Base-by-base conservation (phyloP, 2,329 filamentous ascomycete genomes). In the Bipolaris sorokiniana region DNA sequence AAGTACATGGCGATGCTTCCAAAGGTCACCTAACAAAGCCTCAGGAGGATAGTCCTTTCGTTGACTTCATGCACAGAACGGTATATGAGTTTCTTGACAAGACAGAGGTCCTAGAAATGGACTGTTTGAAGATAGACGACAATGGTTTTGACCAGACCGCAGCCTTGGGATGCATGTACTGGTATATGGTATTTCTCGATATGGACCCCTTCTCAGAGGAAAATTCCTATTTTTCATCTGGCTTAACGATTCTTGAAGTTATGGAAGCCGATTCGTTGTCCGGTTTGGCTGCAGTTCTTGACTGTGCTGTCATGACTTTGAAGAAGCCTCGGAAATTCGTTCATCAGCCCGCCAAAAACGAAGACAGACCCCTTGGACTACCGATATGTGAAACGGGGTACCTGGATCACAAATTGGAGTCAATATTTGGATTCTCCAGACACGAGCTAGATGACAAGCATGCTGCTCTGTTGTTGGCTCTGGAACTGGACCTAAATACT, bases 31-130 rank as follows among this genome's bases (percentile, higher is more conserved):
- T 22, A 22, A 3, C 5, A 5, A 2, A 22, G 22, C 3, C 22
- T 22, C 22, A 22, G 2, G 3, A 3, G 22, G 5, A 22, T 22
- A 5, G 5, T 22, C 22, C 13, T 37, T 18, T 4, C 18, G 33
- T 52, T 6, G 18, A n/a, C 2, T 52, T 52, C 7, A 52, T 52
- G 49, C 49, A 52, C 33, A n/a, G 49, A 5, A 45, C 49, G 7
- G 49, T 52, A 1, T 45, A 38, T 3, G 49, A 46, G 5, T 52
- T 28, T 11, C 49, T 52, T 6, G 13, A 7, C 13, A 36, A 20
- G 1, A 20, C 33, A 13, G 13, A n/a, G 3, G 23, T 10, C 6
- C 11, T 22, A 15, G 22, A 31, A 15, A 11, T 46, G 23, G 33
- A 37, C 1, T 52, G 40, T 7, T 5, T 52, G 7, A 22, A 31